These are phyloP conservation scores for Solanum neorickii DNA, from an alignment of 257 asterid genomes.

Conservation along the genomic window DNA sequence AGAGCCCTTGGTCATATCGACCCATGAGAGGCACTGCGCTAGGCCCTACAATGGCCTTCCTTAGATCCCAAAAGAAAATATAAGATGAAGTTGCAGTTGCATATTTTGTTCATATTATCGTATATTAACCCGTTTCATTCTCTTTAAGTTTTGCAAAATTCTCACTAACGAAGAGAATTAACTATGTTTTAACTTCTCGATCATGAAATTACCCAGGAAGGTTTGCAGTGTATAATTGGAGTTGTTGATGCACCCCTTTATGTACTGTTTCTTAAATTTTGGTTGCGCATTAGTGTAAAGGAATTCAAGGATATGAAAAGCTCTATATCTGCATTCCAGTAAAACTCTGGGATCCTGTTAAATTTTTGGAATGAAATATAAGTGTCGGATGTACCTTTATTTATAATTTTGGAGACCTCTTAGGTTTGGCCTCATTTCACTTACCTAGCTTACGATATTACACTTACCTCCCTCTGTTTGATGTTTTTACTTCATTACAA, in stretches of 20 bases:
- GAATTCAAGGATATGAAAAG: background rate
- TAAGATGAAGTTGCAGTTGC: conserved; percentile 5
- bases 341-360: background rate
- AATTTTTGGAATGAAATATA: background rate
- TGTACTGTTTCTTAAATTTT: background rate
- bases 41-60: conserved; percentile 63
- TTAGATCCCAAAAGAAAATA: conserved; percentile 45
- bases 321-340: background rate
- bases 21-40: conserved; percentile 56
- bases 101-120: background rate
- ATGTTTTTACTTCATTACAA: background rate
- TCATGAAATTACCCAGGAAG: background rate
- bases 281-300: background rate
- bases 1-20: conserved; percentile 45
- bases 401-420: background rate
- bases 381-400: background rate
- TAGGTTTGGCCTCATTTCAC: background rate
- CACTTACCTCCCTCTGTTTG: background rate
- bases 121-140: background rate
- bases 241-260: background rate
- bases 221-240: background rate
- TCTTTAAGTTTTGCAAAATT: background rate
- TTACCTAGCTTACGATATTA: background rate
- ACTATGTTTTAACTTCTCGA: background rate
- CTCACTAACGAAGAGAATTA: background rate